Percentiles rank a stretch among this genome's conserved stretches.
These are phyloP conservation scores for Colletotrichum sp. DNA, from an alignment of 2,329 filamentous ascomycete genomes.

Conservation along the genomic window DNA sequence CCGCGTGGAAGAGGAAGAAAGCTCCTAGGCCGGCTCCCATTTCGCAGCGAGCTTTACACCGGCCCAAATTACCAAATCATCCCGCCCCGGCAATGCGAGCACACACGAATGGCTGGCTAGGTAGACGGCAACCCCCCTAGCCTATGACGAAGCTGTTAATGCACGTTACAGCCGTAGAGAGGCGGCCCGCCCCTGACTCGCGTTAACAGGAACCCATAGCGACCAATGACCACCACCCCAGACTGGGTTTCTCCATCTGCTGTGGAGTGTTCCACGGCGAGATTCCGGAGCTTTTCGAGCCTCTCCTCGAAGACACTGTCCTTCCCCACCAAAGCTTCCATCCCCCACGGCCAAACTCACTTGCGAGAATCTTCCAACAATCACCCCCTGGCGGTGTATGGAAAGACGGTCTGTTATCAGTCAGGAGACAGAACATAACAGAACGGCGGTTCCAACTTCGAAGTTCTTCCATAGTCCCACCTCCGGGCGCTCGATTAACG, in stretches of 20 bases:
- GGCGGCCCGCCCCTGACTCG: constrained; percentile 1
- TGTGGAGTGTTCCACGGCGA: background rate
- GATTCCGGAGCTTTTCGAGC: constrained; percentile 1
- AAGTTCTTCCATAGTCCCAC: background rate
- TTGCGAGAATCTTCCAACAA: constrained; percentile 17
- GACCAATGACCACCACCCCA: background rate
- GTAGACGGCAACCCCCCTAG: background rate
- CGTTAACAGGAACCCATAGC: background rate
- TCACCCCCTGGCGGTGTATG: background rate
- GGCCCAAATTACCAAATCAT: background rate
- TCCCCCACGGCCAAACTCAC: background rate
- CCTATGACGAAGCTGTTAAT: constrained; percentile 15
- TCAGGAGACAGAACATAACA: background rate
- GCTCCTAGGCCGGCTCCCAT: background rate
- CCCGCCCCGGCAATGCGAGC: background rate
- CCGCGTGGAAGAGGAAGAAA: background rate
- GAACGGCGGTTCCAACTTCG: background rate
- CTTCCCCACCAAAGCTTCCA: background rate
- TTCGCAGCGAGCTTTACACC: background rate
- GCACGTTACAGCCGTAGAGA: background rate
- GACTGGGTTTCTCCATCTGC: background rate
- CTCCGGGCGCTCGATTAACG: background rate
- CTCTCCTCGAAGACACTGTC: background rate
- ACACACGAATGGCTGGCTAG: background rate
- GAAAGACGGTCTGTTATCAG: background rate